Conservation (phyloP, 345 rosid species). For the Dovyalis caffra region DNA sequence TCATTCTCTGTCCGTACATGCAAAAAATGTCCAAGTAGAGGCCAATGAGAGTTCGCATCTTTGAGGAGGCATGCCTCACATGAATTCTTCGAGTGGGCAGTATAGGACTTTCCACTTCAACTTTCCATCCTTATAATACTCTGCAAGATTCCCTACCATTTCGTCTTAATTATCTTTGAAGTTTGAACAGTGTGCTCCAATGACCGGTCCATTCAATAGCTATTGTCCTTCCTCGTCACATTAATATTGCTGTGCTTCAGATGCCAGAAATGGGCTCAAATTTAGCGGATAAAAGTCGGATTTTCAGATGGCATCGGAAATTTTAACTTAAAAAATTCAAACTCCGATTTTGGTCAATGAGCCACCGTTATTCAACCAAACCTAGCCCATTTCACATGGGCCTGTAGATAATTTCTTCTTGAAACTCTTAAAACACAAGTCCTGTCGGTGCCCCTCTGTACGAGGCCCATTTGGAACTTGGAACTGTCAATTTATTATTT, state of each 20-base stretch:
- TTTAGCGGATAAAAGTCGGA: too few relatives aligned
- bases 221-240: too few relatives aligned
- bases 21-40: not conserved
- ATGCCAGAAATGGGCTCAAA: too few relatives aligned
- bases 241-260: not conserved
- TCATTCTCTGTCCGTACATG: not conserved
- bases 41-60: not conserved
- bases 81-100: too few relatives aligned
- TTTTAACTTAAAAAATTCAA: too few relatives aligned
- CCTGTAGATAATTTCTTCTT: not conserved
- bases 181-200: too few relatives aligned
- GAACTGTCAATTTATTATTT: too few relatives aligned
- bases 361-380: not conserved
- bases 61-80: too few relatives aligned
- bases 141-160: not conserved
- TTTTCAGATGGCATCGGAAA: too few relatives aligned
- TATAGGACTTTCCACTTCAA: too few relatives aligned
- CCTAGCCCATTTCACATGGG: not conserved
- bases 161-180: too few relatives aligned
- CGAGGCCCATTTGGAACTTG: constrained; percentile 1
- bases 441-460: not conserved
- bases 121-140: not conserved
- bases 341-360: too few relatives aligned
- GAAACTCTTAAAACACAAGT: not conserved
- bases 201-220: not conserved